Percentiles rank a stretch among this genome's conserved stretches.
Evolutionary conservation across 805 yeast species (phyloP).

Genomic region (Candida ponderosae): DNA sequence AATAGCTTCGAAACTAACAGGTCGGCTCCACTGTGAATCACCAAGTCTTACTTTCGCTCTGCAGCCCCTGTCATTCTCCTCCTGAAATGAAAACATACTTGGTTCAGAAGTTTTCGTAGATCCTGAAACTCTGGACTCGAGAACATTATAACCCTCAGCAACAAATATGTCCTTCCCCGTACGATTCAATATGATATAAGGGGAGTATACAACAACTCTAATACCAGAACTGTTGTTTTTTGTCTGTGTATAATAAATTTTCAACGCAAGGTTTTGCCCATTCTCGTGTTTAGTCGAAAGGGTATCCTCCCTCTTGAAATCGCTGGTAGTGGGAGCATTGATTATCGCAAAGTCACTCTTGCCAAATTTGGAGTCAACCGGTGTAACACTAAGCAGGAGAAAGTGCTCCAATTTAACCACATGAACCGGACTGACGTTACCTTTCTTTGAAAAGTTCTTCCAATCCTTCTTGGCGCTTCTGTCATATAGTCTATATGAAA

Average conservation of each 20-base stretch:
- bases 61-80: constrained; percentile 46
- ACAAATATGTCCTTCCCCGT: constrained; percentile 62
- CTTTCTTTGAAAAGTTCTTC: constrained; percentile 53
- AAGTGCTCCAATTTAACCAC: constrained; percentile 69
- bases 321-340: constrained; percentile 45
- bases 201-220: constrained; percentile 67
- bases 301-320: constrained; percentile 46
- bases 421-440: constrained; percentile 68
- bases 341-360: constrained; percentile 69
- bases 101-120: constrained; percentile 38
- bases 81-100: constrained; percentile 78
- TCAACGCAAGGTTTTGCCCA: constrained; percentile 61
- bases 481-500: constrained; percentile 69
- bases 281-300: constrained; percentile 47
- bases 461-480: constrained; percentile 63
- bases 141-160: constrained; percentile 43
- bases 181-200: constrained; percentile 76
- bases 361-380: constrained; percentile 51
- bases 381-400: constrained; percentile 61
- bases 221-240: constrained; percentile 50
- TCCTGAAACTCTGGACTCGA: constrained; percentile 36
- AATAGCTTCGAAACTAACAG: constrained; percentile 80
- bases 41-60: constrained; percentile 60
- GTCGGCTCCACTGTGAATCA: constrained; percentile 64
- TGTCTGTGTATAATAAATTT: constrained; percentile 52